Evolutionary conservation across 1,139 yeast species (phyloP).

Genomic region (Hyphopichia burtonii): DNA sequence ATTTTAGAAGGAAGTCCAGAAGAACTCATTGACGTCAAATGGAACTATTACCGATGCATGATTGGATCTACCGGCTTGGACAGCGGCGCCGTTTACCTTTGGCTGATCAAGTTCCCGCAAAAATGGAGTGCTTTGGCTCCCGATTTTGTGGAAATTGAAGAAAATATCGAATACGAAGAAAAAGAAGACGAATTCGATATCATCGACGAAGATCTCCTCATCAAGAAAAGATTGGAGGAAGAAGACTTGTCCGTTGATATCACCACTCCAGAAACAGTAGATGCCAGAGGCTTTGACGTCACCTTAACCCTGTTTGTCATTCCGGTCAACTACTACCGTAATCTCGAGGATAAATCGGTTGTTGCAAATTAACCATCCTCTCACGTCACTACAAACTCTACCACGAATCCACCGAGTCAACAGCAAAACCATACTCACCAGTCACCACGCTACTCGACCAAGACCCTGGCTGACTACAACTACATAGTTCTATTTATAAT

Average conservation of each 20-base stretch:
- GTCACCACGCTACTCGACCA: too few relatives aligned
- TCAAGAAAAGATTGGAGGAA: conserved; percentile 59
- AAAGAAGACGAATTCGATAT: conserved; percentile 92
- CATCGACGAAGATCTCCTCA: conserved; percentile 61
- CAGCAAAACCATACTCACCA: not conserved
- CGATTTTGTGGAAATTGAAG: conserved; percentile 92
- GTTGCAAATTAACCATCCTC: not conserved
- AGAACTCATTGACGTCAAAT: conserved; percentile 76
- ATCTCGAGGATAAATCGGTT: not conserved
- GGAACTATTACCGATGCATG: conserved; percentile 76
- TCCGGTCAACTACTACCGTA: conserved; percentile 35
- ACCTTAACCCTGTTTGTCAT: conserved; percentile 42
- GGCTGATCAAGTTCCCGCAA: conserved; percentile 84
- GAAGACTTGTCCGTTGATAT: conserved; percentile 75
- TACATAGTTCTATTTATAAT: too few relatives aligned
- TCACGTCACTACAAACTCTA: too few relatives aligned
- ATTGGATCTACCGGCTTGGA: conserved; percentile 90
- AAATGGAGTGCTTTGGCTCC: conserved; percentile 98
- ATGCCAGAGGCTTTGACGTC: conserved; percentile 66
- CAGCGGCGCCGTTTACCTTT: conserved; percentile 75
- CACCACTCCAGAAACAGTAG: conserved; percentile 55
- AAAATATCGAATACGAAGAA: conserved; percentile 84
- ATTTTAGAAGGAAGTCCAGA: conserved; percentile 93
- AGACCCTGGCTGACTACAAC: too few relatives aligned
- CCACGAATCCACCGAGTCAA: not conserved